Evolutionary conservation across 1,139 yeast species (phyloP).

Genomic region (Eremothecium cymbalariae): DNA sequence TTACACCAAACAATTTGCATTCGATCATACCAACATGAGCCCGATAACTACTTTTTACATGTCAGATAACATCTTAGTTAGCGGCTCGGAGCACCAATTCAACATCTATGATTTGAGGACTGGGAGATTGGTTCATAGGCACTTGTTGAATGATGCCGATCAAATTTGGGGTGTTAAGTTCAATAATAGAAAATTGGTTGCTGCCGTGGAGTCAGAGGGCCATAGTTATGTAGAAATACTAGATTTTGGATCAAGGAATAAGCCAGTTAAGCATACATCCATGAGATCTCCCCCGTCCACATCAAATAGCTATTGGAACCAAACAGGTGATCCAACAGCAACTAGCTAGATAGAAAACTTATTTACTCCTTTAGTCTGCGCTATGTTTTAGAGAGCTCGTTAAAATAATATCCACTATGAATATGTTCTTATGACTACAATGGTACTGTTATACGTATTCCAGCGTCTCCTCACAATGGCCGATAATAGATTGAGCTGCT

Average conservation of each 20-base stretch:
- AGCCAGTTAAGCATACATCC: constrained; percentile 2
- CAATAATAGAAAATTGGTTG: constrained; percentile 76
- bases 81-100: constrained; percentile 81
- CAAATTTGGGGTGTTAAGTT: constrained; percentile 94
- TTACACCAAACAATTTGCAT: constrained; percentile 59
- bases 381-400: neutral
- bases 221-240: constrained; percentile 70
- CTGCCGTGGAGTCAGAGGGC: constrained; percentile 72
- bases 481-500: no score
- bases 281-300: constrained; percentile 5
- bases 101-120: constrained; percentile 77
- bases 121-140: constrained; percentile 64
- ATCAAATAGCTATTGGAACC: constrained; percentile 3
- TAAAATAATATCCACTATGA: constrained; percentile 5
- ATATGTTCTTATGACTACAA: no score
- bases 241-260: constrained; percentile 48
- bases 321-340: constrained; percentile 2
- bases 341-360: constrained; percentile 1
- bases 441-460: no score
- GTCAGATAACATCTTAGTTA: constrained; percentile 73
- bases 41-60: constrained; percentile 94
- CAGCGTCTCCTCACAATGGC: no score
- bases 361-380: constrained; percentile 1
- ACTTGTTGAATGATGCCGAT: constrained; percentile 67
- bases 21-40: constrained; percentile 76